Evolutionary conservation across 495 filamentous ascomycete species (phyloP), one percentile per base, ranked within the genome.

Genomic region (Aspergillus bertholletiae): DNA sequence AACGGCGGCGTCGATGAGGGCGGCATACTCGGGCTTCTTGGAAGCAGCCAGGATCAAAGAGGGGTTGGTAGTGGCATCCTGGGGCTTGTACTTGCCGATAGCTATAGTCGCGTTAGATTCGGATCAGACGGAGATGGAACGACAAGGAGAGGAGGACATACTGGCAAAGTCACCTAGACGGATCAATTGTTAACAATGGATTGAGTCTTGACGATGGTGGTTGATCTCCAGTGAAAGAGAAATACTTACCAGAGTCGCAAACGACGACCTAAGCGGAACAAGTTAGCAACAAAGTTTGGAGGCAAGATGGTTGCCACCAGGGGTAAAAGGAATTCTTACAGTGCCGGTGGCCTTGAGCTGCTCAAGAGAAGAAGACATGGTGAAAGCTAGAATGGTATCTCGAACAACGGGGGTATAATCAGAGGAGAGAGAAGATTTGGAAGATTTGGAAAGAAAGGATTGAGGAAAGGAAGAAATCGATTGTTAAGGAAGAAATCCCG

Each of bases 1-100:
- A 63, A 96, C 81, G 54, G 94, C 92, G 44, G 81, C 76, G 65
- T 99, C 92, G 65, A 97, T 92, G 54, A 99, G 79, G 65, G 85
- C 83, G 65, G 92, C 92, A 71, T 99, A 99, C 72, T 96, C 92
- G 68, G 88, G 69, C 84, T 97, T 99, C 84, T 99, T 96, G 70
- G 95, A 90, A 53, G 94, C 94, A 63, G 90, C 91, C 69, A 99
- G 84, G 74, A 99, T 97, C 67, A 99, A 81, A 58, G 94, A 97
- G 35, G 94, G 94, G 82, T 99, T 99, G 74, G 94, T 99, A 68
- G 92, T 97, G 65, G 92, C 94, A 88, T 99, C 94, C 84, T 97
- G 92, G 52, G 94, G 94, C 84, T 96, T 94, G 85, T 99, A 99
- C 80, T 99, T 97, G 82, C 80, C 91, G 73, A 99, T 99, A 67